Base-by-base conservation (phyloP, 768 basidiomycete species). In the Pleurotus pulmonarius region DNA sequence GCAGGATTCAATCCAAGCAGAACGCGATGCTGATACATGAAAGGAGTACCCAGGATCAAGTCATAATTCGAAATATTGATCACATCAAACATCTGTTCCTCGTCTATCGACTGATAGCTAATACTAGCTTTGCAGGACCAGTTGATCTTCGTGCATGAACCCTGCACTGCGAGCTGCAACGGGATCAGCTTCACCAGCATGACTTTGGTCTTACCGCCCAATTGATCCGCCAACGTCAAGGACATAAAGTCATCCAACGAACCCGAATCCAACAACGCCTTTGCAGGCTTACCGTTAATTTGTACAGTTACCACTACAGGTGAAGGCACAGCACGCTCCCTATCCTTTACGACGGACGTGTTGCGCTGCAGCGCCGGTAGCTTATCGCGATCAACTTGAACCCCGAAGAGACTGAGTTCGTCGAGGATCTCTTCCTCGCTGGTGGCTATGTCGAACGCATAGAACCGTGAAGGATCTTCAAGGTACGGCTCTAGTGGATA, bases 221-320 rank as follows among this genome's bases (percentile, higher is more conserved):
- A 55, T 57, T 80, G 77, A 48, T 75, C 70, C 0, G 69, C 71
- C 0, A 78, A 20, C 1, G 62, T 69, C 0, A 69, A 61, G 0
- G 74, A 73, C 24, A 80, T 67, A 53, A 80, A 77, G 57, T 79
- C 77, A 0, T 73, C 73, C 0, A 73, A 55, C 0, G 72, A 77
- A 0, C 75, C 76, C 0, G 67, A 66, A 55, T 77, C 75, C 0
- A 77, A 20, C 4, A 80, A 56, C 0, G 76, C 74, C 2, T 66
- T 56, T 0, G 59, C 69, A 0, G 68, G 67, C 2, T 73, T 55
- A 0, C 69, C 73, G 58, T 78, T 72, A 1, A 78, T 57, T 0
- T 60, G 39, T 0, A 70, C 64, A 0, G 64, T 64, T 0, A 78
- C 61, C 0, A 75, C 65, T 0, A 77, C 45, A 1, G 73, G 74